Evolutionary conservation across 164 flowering plant genomes (phyloP), one percentile per base, ranked within the genome.

Genomic region (Magnolia officinalis): DNA sequence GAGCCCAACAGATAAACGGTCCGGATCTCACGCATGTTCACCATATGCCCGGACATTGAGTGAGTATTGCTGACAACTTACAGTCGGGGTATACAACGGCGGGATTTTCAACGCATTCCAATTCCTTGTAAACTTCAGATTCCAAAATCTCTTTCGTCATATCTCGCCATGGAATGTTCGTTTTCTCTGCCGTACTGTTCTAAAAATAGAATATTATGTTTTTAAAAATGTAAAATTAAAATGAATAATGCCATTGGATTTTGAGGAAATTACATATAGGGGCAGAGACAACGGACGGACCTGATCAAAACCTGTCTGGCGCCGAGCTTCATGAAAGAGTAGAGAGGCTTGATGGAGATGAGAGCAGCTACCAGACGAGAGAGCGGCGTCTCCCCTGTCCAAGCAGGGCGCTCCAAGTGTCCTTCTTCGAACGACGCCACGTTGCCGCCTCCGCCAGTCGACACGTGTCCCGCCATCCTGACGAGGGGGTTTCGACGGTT

Each of bases 121-220:
- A 68, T 80, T 89, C 92, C 80, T 85, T 79, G 31, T 91, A 91
- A 50, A 91, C 95, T 72, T 89, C 86, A 0, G 93, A 91, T 13
- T 88, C 88, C 82, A 91, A 67, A 73, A 91, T 80, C 84, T 88
- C 90, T 59, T 61, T 83, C 0, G 91, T 83, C 92, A 88, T 89
- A 63, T 87, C 85, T 58, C 88, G 73, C 95, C 95, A 91, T 31
- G 95, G 93, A 71, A 91, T 87, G 71, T 87, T 83, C n/a, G 80
- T 80, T 77, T 87, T 87, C 86, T 91, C 93, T 50, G 95, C 95
- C 74, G 95, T 90, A 76, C 95, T 88, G 91, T 76, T 80, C 73
- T 7, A 16, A 6, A 21, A 29, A 73, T 31, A 24, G 24, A 67
- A 11, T 37, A 37, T 4, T 37, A 37, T n/a, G n/a, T n/a, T n/a